Percentiles rank a stretch among this genome's conserved stretches.
These are phyloP conservation scores for Vigna hirtella DNA, from an alignment of 306 rosid genomes.

Conservation along the genomic window DNA sequence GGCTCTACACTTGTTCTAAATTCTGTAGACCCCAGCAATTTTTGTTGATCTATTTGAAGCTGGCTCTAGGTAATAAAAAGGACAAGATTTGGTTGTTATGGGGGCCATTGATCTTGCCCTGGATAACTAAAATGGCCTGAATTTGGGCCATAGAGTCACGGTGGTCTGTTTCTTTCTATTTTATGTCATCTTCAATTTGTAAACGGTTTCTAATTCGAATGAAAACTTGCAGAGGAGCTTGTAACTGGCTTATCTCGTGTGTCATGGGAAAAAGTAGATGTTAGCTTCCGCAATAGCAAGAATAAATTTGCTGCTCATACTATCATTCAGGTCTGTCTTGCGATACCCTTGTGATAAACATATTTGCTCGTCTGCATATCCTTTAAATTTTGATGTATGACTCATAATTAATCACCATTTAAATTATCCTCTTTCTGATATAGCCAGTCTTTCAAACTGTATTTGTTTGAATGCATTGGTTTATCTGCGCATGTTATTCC, in stretches of 20 bases:
- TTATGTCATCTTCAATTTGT: conserved; percentile 14
- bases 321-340: conserved; percentile 78
- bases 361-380: neutral
- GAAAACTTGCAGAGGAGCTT: conserved; percentile 74
- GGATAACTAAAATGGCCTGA: neutral
- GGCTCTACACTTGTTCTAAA: neutral
- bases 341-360: neutral
- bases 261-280: conserved; percentile 97
- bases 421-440: neutral
- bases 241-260: conserved; percentile 82
- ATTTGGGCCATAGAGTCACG: conserved; percentile 16
- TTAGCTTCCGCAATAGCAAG: conserved; percentile 83
- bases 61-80: neutral
- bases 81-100: conserved; percentile 32
- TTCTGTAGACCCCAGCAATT: neutral
- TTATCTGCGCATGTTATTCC: conserved; percentile 7
- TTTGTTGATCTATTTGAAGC: neutral
- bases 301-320: conserved; percentile 94
- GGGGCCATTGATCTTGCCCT: conserved; percentile 7
- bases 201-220: conserved; percentile 35
- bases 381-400: conserved; percentile 10
- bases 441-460: neutral
- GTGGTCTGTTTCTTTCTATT: conserved; percentile 15
- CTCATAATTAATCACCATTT: neutral
- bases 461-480: conserved; percentile 27